A percentile compares a stretch with the other conserved stretches of the same genome.
These are phyloP conservation scores for Trichoderma cornu-damae DNA, from an alignment of 2,329 filamentous ascomycete genomes.

Conservation along the genomic window DNA sequence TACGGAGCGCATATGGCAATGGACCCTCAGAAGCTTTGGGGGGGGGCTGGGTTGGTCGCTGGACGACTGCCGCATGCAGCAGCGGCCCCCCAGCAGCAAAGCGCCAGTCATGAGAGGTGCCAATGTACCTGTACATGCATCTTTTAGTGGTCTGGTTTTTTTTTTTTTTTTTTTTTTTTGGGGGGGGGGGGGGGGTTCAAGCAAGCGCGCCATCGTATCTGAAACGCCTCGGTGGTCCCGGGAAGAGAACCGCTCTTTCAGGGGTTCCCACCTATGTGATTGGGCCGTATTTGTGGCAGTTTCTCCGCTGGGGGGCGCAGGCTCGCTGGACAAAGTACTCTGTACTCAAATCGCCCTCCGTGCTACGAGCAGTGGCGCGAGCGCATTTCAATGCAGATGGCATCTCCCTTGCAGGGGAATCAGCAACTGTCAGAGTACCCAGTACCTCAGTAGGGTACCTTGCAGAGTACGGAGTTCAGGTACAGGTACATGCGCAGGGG, in stretches of 20 bases:
- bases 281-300: background rate
- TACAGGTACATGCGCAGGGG: too few relatives aligned
- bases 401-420: constrained; percentile 4
- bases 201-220: constrained; percentile 20
- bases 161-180: background rate
- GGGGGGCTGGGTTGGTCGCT: background rate
- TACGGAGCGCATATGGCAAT: background rate
- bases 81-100: background rate
- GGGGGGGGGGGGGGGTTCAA: too few relatives aligned
- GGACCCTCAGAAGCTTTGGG: background rate
- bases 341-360: background rate
- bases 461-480: background rate
- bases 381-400: background rate
- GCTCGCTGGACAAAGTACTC: background rate
- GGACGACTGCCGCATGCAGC: background rate
- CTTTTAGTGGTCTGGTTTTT: background rate
- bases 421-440: background rate
- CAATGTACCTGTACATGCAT: too few relatives aligned
- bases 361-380: background rate
- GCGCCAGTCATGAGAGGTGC: background rate
- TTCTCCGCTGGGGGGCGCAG: background rate
- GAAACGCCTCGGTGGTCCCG: constrained; percentile 23
- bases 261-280: constrained; percentile 10
- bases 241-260: constrained; percentile 16
- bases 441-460: background rate